Percentiles rank a stretch among this genome's conserved stretches.
These are phyloP conservation scores for Cutaneotrichosporon curvatum DNA, from an alignment of 1,284 basidiomycete species.

Conservation along the genomic window DNA sequence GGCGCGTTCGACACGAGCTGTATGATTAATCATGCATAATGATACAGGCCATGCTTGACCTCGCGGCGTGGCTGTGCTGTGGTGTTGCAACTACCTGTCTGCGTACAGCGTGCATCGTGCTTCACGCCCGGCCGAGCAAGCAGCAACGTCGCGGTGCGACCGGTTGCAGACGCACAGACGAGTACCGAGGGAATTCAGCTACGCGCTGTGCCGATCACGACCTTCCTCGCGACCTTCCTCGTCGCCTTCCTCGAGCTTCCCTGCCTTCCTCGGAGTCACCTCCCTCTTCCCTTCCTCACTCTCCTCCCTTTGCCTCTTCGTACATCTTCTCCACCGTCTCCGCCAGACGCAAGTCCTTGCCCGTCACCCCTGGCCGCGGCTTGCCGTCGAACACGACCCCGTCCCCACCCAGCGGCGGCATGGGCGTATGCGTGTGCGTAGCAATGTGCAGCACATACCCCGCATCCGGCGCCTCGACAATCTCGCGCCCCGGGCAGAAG, in stretches of 20 bases:
- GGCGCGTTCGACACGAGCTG: no score
- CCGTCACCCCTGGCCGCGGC: slow-evolving; percentile 35
- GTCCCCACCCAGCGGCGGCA: slow-evolving; percentile 21
- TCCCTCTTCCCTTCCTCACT: neutral
- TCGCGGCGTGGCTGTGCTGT: no score
- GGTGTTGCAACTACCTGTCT: no score
- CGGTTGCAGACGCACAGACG: no score
- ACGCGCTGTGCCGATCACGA: no score
- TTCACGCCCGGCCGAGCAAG: no score
- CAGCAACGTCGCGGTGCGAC: no score
- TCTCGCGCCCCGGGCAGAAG: neutral
- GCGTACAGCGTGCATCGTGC: no score
- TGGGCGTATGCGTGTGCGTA: slow-evolving; percentile 39
- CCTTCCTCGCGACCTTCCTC: no score
- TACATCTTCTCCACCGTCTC: slow-evolving; percentile 25
- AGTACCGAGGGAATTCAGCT: no score
- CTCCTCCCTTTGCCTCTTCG: neutral
- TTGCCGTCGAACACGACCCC: slow-evolving; percentile 14
- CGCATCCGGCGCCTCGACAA: neutral
- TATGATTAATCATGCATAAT: no score
- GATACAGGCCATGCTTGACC: no score
- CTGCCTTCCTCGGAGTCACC: neutral
- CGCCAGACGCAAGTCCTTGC: slow-evolving; percentile 35
- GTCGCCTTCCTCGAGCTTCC: neutral
- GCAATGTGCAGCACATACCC: slow-evolving; percentile 30